Evolutionary conservation across 176 grass and related monocot species (phyloP).

Genomic region (Ensete ventricosum): DNA sequence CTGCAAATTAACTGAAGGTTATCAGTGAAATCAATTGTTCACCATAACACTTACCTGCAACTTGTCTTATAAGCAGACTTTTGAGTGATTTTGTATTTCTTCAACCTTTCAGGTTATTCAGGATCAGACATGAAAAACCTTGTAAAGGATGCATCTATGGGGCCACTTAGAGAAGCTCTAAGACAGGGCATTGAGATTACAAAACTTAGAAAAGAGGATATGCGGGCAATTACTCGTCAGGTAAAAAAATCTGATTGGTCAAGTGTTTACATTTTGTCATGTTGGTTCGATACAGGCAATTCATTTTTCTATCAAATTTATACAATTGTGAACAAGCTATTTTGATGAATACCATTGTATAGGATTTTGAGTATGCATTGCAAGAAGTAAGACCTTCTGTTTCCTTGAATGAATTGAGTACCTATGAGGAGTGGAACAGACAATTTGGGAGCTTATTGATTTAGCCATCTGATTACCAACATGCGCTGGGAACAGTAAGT

Average conservation of each 20-base stretch:
- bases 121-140: constrained; percentile 99
- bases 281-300: background rate
- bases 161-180: constrained; percentile 80
- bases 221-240: constrained; percentile 62
- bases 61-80: background rate
- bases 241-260: constrained; percentile 28
- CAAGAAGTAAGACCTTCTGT: constrained; percentile 93
- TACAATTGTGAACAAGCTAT: background rate
- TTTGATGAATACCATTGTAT: background rate
- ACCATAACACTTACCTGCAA: constrained; percentile 12
- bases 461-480: constrained; percentile 19
- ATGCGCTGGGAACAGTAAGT: constrained; percentile 14
- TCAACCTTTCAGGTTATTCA: constrained; percentile 65
- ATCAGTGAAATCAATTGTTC: constrained; percentile 7
- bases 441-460: constrained; percentile 82
- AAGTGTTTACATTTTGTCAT: background rate
- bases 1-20: constrained; percentile 92
- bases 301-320: background rate
- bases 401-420: constrained; percentile 62
- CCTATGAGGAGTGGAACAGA: constrained; percentile 80
- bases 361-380: constrained; percentile 91
- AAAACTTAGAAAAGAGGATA: constrained; percentile 70
- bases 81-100: background rate
- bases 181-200: constrained; percentile 59
- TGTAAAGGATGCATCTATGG: constrained; percentile 98